Evolutionary conservation across 805 yeast species (phyloP), one percentile per base, ranked within the genome.

Genomic region (Lipomyces lipofer): DNA sequence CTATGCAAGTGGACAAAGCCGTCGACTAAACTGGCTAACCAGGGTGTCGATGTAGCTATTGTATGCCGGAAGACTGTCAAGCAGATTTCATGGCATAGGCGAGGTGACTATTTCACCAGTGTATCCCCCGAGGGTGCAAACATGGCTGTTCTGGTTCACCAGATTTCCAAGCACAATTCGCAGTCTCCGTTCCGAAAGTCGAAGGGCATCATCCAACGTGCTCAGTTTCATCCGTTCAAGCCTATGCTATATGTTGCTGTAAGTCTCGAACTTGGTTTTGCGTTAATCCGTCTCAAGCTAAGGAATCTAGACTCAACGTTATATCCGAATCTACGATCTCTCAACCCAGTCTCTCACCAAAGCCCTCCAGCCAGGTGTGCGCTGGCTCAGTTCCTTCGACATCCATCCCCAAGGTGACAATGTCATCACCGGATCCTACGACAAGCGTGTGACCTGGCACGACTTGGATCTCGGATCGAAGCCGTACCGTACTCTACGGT

Each of bases 391-490:
- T 17, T 79, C 84, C 63, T 84, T 94, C 67, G 98, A 91, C 69
- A 85, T 94, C 48, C 98, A 94, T 71, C 97, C 98, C 54, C 74
- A 75, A 25, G 99, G 99, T 52, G 98, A 94, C 70, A 91, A 94
- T 67, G 82, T 94, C 49, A 73, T 94, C 59, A 96, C 96, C 12
- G 87, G 92, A 6, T 89, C 97, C 1, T 94, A 81, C 70, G 99
- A 94, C 71, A 90, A 91, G 77, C 81, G 97, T 63, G 95, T 94
- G 4, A 78, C 91, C 62, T 94, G 99, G 99, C 98, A 92, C 67
- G 99, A 94, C 77, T 75, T 92, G 67, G 99, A 94, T 71, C 78
- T 95, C 59, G 78, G 87, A 43, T 76, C 80, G 52, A 88, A 95
- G 46, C 99, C 99, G 28, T 94, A 90, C 76, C 94, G 95, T 77